Percentiles rank a stretch among this genome's conserved stretches.
These are phyloP conservation scores for Lipomyces sp. DNA, from an alignment of 805 yeast genomes.

Conservation along the genomic window DNA sequence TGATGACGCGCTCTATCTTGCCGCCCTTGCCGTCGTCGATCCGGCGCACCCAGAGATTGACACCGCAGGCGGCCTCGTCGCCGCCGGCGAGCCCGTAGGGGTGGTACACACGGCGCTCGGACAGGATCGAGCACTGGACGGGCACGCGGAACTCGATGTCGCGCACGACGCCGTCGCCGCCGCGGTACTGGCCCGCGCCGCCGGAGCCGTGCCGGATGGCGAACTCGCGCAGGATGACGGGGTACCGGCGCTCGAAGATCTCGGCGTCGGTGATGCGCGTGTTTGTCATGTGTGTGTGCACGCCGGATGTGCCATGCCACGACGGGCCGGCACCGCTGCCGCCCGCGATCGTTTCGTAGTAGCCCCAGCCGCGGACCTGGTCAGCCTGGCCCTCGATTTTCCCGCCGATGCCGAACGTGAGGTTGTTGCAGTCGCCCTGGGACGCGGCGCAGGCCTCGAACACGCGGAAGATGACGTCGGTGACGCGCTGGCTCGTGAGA, in stretches of 20 bases:
- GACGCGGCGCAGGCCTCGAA: conserved; percentile 90
- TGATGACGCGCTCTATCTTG: conserved; percentile 30
- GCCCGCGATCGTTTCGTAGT: conserved; percentile 72
- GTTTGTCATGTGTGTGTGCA: conserved; percentile 91
- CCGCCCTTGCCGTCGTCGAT: conserved; percentile 37
- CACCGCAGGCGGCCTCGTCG: conserved; percentile 66
- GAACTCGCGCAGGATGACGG: conserved; percentile 71
- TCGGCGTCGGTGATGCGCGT: conserved; percentile 91
- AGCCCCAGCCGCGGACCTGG: conserved; percentile 31
- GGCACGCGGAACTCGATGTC: conserved; percentile 75
- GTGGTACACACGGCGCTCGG: conserved; percentile 78
- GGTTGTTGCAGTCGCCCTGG: conserved; percentile 92
- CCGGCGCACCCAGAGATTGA: conserved; percentile 45
- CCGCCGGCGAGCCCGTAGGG: conserved; percentile 92
- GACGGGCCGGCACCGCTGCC: conserved; percentile 90
- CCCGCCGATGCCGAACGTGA: conserved; percentile 85
- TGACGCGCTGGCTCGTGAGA: conserved; percentile 88
- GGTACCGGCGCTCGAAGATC: conserved; percentile 82
- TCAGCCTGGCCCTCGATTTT: conserved; percentile 43
- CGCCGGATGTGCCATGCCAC: conserved; percentile 86
- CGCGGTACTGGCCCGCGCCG: conserved; percentile 66
- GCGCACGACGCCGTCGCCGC: conserved; percentile 85
- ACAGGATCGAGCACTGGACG: conserved; percentile 72
- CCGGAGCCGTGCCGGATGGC: conserved; percentile 72
- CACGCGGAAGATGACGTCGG: conserved; percentile 83